Conservation (phyloP, 257 asterid species). For the Petrea volubilis region DNA sequence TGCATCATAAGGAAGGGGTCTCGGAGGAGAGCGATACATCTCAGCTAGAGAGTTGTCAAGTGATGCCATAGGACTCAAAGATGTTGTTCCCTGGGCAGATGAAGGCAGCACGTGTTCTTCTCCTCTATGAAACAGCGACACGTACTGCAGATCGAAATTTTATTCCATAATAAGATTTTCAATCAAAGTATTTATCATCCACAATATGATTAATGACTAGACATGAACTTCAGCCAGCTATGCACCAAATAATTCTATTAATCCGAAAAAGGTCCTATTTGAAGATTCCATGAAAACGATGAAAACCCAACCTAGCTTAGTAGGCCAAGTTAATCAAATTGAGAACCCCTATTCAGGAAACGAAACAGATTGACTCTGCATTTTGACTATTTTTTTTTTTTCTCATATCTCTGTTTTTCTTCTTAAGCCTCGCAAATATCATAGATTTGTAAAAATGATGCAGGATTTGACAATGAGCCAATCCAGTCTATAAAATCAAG, state of each 20-base stretch:
- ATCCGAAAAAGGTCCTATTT: not conserved
- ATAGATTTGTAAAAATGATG: not conserved
- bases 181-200: not conserved
- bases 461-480: not conserved
- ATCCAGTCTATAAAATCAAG: not conserved
- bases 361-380: not conserved
- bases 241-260: not conserved
- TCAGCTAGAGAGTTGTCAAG: constrained; percentile 54
- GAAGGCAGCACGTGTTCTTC: constrained; percentile 49
- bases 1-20: constrained; percentile 68
- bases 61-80: constrained; percentile 45
- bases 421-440: not conserved
- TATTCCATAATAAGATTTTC: constrained; percentile 10
- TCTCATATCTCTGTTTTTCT: not conserved
- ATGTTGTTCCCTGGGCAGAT: constrained; percentile 47
- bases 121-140: constrained; percentile 52
- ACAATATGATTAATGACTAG: not conserved
- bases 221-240: not conserved
- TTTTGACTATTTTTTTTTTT: not conserved
- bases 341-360: not conserved
- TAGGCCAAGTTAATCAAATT: not conserved
- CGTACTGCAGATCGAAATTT: constrained; percentile 64
- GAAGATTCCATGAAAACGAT: not conserved
- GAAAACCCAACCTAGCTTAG: not conserved
- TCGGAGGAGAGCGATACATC: constrained; percentile 66